phyloP scores from a whole-genome alignment of 306 rosid genomes.

The Begonia loranthoides region DNA sequence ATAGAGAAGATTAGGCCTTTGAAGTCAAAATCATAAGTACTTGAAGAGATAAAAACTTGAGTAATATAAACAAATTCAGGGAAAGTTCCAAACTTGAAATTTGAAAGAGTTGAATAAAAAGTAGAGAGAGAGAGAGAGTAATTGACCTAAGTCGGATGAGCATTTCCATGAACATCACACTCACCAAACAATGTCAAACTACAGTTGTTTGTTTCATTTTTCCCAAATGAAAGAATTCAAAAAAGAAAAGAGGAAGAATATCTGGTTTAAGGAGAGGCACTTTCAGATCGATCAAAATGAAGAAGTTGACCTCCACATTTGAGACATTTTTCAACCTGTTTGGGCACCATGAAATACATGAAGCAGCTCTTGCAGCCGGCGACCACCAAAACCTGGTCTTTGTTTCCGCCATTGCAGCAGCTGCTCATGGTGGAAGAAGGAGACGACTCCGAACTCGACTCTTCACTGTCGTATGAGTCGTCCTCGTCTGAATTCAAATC shows the following conservation, averaged over 20 bases:
- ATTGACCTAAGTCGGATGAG: no score
- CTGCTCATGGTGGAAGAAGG: conserved; percentile 10
- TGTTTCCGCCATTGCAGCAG: background rate
- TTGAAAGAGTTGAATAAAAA: no score
- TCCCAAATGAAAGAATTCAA: background rate
- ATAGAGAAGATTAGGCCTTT: no score
- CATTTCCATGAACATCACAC: no score
- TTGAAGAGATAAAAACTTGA: no score
- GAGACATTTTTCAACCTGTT: conserved; percentile 75
- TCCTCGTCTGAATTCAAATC: conserved; percentile 49
- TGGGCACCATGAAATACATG: conserved; percentile 98
- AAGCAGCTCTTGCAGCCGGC: conserved; percentile 95
- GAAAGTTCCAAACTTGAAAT: no score
- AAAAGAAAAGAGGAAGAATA: background rate
- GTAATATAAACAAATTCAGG: no score
- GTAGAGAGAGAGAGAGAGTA: no score
- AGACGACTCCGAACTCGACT: conserved; percentile 61
- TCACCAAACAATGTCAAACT: no score
- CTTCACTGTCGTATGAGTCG: conserved; percentile 66
- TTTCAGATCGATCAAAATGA: conserved; percentile 41
- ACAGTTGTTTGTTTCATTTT: no score
- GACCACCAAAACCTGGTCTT: conserved; percentile 64
- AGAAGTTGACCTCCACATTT: conserved; percentile 82
- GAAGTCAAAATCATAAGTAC: no score
- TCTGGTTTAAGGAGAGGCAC: conserved; percentile 2